Percentiles rank a stretch among this genome's conserved stretches.
These are phyloP conservation scores for Fusarium aywerte DNA, from an alignment of 2,329 filamentous ascomycete species.

Conservation along the genomic window DNA sequence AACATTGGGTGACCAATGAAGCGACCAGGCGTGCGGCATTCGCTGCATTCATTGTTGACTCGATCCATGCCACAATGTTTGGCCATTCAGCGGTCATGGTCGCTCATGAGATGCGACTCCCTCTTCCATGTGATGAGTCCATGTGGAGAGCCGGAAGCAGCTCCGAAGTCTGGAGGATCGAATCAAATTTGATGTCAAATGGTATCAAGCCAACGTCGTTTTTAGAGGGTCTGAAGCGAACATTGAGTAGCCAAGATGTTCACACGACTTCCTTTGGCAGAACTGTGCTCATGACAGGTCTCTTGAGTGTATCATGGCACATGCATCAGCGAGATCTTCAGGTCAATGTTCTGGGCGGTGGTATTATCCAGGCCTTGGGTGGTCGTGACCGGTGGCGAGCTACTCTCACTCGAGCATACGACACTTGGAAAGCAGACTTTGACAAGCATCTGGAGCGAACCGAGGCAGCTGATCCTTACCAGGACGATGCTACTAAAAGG, in stretches of 20 bases:
- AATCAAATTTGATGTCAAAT: slow-evolving; percentile 81
- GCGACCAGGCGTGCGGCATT: slow-evolving; percentile 90
- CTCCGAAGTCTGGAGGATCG: slow-evolving; percentile 84
- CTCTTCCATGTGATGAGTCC: slow-evolving; percentile 90
- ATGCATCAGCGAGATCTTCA: slow-evolving; percentile 97
- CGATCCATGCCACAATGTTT: slow-evolving; percentile 97
- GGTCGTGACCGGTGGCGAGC: slow-evolving; percentile 92
- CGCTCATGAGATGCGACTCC: slow-evolving; percentile 91
- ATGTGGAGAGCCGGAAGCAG: slow-evolving; percentile 92
- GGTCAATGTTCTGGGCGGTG: slow-evolving; percentile 80
- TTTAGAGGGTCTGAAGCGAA: slow-evolving; percentile 89
- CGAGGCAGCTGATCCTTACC: slow-evolving; percentile 65
- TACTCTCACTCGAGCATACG: slow-evolving; percentile 86
- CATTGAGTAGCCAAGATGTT: slow-evolving; percentile 84
- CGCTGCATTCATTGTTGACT: slow-evolving; percentile 94
- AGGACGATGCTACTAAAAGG: slow-evolving; percentile 67
- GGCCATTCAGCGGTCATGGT: slow-evolving; percentile 98
- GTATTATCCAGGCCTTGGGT: slow-evolving; percentile 81
- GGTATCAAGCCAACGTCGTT: slow-evolving; percentile 88
- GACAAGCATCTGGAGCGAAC: slow-evolving; percentile 79
- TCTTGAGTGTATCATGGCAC: slow-evolving; percentile 95
- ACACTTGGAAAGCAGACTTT: slow-evolving; percentile 93
- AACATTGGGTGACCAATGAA: slow-evolving; percentile 94
- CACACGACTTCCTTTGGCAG: slow-evolving; percentile 93
- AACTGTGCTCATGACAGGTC: slow-evolving; percentile 91